Conservation (phyloP, 805 yeast species). For the Saturnispora sanitii region DNA sequence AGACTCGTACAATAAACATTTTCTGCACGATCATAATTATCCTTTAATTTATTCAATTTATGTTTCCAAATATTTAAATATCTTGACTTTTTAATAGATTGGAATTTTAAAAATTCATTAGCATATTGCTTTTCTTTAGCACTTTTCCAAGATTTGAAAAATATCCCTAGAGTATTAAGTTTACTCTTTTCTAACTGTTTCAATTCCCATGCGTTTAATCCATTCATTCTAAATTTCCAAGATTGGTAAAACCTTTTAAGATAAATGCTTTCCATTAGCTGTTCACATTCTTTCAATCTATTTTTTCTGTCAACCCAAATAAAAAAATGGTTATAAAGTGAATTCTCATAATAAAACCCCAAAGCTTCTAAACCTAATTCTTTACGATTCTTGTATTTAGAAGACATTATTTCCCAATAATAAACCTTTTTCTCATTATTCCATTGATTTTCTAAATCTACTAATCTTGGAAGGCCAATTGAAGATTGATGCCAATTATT, state of each 20-base stretch:
- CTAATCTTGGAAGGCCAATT: not conserved
- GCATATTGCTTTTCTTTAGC: conserved; percentile 4
- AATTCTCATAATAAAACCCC: not conserved
- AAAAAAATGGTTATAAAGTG: not conserved
- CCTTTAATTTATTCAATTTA: not conserved
- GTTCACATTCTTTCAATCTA: not conserved
- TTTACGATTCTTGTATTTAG: not conserved
- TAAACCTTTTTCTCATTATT: not conserved
- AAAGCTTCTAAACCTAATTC: not conserved
- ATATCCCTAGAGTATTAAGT: not conserved
- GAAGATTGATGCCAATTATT: conserved; percentile 13
- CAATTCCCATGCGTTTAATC: not conserved
- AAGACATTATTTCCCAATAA: not conserved
- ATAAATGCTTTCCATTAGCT: not conserved
- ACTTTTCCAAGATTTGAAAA: conserved; percentile 1
- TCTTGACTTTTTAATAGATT: not conserved
- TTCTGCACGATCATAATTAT: not conserved
- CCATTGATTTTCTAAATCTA: conserved; percentile 1
- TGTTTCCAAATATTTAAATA: conserved; percentile 3
- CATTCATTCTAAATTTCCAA: not conserved
- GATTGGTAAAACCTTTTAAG: not conserved
- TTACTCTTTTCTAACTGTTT: not conserved
- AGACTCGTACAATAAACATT: not conserved
- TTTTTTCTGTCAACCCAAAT: conserved; percentile 1
- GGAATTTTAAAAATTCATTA: not conserved